Conservation (phyloP, 192 early-diverging fungal species). For the Coemansia sp. region DNA sequence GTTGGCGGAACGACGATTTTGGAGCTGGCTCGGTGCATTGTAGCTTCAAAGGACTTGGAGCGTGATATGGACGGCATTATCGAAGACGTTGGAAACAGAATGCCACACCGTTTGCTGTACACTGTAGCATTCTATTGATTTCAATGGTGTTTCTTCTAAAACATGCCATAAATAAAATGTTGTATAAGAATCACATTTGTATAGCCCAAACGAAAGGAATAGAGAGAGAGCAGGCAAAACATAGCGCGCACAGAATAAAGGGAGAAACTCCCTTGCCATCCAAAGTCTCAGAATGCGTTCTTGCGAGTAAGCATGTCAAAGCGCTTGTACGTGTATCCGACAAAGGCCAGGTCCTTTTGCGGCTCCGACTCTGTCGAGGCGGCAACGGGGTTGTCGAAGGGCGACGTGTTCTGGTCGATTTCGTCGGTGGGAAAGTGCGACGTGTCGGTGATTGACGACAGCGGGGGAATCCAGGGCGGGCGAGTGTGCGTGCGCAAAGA, state of each 20-base stretch:
- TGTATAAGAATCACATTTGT: background rate
- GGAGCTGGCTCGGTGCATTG: slow-evolving; percentile 70
- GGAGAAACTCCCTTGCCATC: too few relatives aligned
- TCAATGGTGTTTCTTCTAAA: too few relatives aligned
- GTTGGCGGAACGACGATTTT: slow-evolving; percentile 85
- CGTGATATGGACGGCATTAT: slow-evolving; percentile 84
- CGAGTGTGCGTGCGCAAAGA: slow-evolving; percentile 74
- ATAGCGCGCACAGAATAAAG: too few relatives aligned
- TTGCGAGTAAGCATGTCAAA: slow-evolving; percentile 82
- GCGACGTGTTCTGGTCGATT: slow-evolving; percentile 73
- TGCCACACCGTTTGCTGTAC: slow-evolving; percentile 65
- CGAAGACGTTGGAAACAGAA: slow-evolving; percentile 67
- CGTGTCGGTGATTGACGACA: slow-evolving; percentile 96
- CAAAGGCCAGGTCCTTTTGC: slow-evolving; percentile 97
- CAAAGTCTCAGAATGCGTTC: slow-evolving; percentile 62
- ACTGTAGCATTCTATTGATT: slow-evolving; percentile 65
- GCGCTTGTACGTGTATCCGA: slow-evolving; percentile 98
- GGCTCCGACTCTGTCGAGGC: slow-evolving; percentile 32
- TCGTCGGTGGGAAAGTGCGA: slow-evolving; percentile 98
- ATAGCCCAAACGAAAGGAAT: too few relatives aligned
- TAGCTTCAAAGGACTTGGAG: slow-evolving; percentile 70
- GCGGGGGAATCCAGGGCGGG: slow-evolving; percentile 91
- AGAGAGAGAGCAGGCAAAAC: background rate
- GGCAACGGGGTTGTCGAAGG: slow-evolving; percentile 34
- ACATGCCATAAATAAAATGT: background rate